Base-by-base conservation (phyloP, 75 land plant species). In the Pinus tabuliformis region DNA sequence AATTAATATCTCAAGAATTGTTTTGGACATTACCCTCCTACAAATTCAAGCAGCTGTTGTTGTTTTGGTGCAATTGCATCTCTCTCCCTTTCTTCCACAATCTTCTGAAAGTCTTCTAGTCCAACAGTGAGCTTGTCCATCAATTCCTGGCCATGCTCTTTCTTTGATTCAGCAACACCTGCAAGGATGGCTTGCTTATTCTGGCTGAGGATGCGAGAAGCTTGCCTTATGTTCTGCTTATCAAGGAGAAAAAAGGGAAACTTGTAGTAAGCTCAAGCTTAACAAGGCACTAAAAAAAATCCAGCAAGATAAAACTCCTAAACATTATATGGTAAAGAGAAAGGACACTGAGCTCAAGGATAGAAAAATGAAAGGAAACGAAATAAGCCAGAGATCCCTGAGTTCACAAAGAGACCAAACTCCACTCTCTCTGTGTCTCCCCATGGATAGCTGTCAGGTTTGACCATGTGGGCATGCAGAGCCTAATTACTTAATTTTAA, bases 151-250 rank as follows among this genome's bases (percentile, higher is more conserved):
- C 92, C 99, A 78, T 93, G 75, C 49, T 82, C 91, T 79, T 86
- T 93, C 85, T 97, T 97, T n/a, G 96, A 80, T 56, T 91, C 92
- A 18, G 96, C 89, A 54, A 97, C 37, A 16, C 88, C 92, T 18
- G 88, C 78, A 42, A 97, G 73, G 65, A 97, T 93, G 57, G 84
- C 65, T 73, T 66, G 64, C 77, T 86, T 91, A 52, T 88, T 91
- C 70, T 93, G 96, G 72, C 83, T 91, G 26, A 95, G 86, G 2
- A 91, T 78, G 49, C 98, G 85, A 14, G 98, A 94, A 8, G 99
- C 99, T 78, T 97, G 99, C 84, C 92, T 89, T 76, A 88, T 72
- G 85, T 92, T 93, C 89, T 87, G 83, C 76, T 78, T 20, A 66
- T 28, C 37, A n/a, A 45, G 42, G 49, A 68, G 30, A 24, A 26